Evolutionary conservation across 371 early-diverging fungal genomes (phyloP).

Genomic region (Zychaea mexicana): DNA sequence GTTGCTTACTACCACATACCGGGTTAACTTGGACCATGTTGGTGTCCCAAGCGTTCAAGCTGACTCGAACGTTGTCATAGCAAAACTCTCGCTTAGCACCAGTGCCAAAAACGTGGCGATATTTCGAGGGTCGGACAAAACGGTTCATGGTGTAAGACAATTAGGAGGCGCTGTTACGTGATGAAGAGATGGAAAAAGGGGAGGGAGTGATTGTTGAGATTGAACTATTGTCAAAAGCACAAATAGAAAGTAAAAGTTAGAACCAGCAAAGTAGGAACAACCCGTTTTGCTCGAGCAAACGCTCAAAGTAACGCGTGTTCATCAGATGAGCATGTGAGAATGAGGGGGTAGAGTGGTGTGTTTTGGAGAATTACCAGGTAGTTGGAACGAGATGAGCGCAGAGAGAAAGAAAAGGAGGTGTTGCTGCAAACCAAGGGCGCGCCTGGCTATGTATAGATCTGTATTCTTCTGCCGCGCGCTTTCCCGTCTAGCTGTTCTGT

Average conservation of each 20-base stretch:
- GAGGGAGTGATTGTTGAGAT: too few species aligned
- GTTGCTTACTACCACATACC: too few species aligned
- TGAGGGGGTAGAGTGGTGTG: not conserved
- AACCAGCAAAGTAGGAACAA: too few species aligned
- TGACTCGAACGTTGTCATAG: conserved; percentile 94
- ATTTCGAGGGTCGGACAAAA: conserved; percentile 81
- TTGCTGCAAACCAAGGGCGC: not conserved
- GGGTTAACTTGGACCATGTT: conserved; percentile 95
- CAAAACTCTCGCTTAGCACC: conserved; percentile 86
- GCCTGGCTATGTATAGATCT: too few species aligned
- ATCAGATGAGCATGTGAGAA: not conserved
- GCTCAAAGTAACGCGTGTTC: not conserved
- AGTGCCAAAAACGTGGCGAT: conserved; percentile 95
- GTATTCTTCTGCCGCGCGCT: too few species aligned
- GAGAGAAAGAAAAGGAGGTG: not conserved
- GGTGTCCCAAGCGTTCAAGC: conserved; percentile 95
- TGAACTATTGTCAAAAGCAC: too few species aligned
- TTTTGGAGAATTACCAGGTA: not conserved
- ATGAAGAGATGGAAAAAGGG: not conserved
- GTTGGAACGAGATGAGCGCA: not conserved
- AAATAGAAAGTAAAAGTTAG: too few species aligned
- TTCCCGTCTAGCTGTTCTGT: too few species aligned
- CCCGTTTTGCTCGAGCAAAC: too few species aligned
- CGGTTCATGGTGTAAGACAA: conserved; percentile 60
- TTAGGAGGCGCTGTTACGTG: not conserved